Evolutionary conservation across 2,329 filamentous ascomycete species (phyloP), one percentile per base, ranked within the genome.

Genomic region (Leptographium flavum): DNA sequence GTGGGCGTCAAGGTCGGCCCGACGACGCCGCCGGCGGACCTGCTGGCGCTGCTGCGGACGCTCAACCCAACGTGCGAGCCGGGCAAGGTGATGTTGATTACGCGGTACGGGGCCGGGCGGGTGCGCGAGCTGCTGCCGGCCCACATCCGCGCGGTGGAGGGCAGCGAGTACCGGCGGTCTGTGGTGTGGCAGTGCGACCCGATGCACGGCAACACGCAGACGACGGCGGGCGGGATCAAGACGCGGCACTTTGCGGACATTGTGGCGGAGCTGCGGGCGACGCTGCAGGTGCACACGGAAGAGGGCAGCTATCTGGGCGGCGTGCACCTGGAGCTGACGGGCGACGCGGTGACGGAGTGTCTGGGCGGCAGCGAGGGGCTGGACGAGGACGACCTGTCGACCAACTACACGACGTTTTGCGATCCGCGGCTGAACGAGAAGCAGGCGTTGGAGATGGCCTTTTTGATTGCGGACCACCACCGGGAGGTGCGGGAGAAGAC

Each of bases 181-280:
- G 87, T 94, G 4, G 86, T 95, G 55, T 96, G 90, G 90, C 92
- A 96, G 66, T 96, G 90, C 65, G 92, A 98, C 64, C 92, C 92
- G 21, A 98, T 98, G 92, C 92, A 98, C 65, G 92, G 92, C 50
- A 83, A 83, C 64, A 82, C 78, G 32, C 66, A 71, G 37, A 73
- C 75, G 19, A 90, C 85, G 0, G 73, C 76, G 0, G 68, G 74
- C 0, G 87, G 87, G 23, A 77, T 95, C 66, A 98, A 98, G 70
- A 98, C 92, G 2, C 77, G 92, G 15, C 81, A 83, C 45, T 98
- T 98, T 70, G 76, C 76, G 50, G 83, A 92, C 60, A 94, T 98
- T 56, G 81, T 95, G 60, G 76, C 76, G 1, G 92, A 98, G 68
- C 73, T 98, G 37, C 77, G 81, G 49, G 79, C 87, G 56, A 88